Evolutionary conservation across 805 yeast species (phyloP), one percentile per base, ranked within the genome.

Genomic region (Pichia occidentalis): DNA sequence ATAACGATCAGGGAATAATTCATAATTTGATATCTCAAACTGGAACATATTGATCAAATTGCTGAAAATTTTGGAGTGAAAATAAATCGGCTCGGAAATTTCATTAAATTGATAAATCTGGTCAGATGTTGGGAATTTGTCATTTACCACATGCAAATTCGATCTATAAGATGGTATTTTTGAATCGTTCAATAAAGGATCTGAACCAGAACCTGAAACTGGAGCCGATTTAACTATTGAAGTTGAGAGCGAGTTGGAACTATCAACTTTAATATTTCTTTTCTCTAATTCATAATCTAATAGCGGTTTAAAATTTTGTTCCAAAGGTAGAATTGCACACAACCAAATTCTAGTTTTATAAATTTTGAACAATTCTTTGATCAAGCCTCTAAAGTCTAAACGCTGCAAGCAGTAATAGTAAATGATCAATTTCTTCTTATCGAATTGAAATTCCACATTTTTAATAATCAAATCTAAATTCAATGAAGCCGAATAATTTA

Each of bases 311-410:
- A 43, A 52, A n/a, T 57, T 51, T 23, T 49, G 55, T 27, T 62
- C 67, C n/a, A 60, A 49, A 9, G 68, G 65, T 38, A 64, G 51
- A 20, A 81, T 82, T 0, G 92, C 88, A 66, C 88, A 80, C 59
- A 84, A 63, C 92, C 94, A 84, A 46, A 82, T 82, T 51, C 90
- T 67, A 0, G 88, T 81, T 59, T 82, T 82, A 64, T 80, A 82
- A 42, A 79, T 75, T 53, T 80, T 76, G 65, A 80, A 82, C 22
- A 82, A 60, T 51, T 82, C 90, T 42, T 81, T 75, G 38, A 81
- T 81, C 51, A 82, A 65, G 32, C 75, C 81, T 41, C 90, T 65
- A 54, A 82, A 82, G 54, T 84, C 92, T 39, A 82, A 70, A 48
- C 92, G 63, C 50, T 77, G 77, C 34, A 72, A 68, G 51, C 80